Evolutionary conservation across 2,329 filamentous ascomycete species (phyloP).

Genomic region (Drechslerella dactyloides): DNA sequence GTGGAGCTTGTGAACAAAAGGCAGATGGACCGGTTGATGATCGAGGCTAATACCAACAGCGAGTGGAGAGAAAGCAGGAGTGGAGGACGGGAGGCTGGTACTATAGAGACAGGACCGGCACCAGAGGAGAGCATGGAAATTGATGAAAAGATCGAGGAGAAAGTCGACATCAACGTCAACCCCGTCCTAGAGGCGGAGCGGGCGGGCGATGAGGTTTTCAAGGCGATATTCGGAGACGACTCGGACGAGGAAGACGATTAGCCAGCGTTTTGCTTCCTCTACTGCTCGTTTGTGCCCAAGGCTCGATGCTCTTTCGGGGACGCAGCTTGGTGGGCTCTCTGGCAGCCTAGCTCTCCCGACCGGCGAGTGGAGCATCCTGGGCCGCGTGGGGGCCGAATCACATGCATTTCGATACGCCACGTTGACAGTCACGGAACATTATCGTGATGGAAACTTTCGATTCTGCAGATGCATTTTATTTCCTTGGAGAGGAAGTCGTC

Average conservation of each 20-base stretch:
- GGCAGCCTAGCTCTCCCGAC: neutral
- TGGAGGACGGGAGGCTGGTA: conserved; percentile 52
- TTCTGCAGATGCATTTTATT: too few relatives aligned
- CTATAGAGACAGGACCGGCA: conserved; percentile 55
- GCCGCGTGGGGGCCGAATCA: neutral
- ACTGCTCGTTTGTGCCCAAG: neutral
- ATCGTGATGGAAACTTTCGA: too few relatives aligned
- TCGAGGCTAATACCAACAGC: conserved; percentile 46
- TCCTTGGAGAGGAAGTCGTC: too few relatives aligned
- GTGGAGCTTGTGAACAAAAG: conserved; percentile 63
- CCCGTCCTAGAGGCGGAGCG: conserved; percentile 66
- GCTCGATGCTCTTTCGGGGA: neutral
- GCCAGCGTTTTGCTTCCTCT: too few relatives aligned
- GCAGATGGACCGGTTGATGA: conserved; percentile 50
- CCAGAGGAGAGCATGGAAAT: conserved; percentile 15
- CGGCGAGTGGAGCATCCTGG: neutral
- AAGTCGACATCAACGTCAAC: conserved; percentile 20
- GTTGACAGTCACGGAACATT: too few relatives aligned
- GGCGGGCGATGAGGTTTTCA: conserved; percentile 82
- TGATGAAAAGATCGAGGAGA: conserved; percentile 12
- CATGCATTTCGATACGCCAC: neutral
- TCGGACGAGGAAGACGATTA: conserved; percentile 68
- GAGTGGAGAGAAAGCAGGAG: conserved; percentile 31
- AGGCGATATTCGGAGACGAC: conserved; percentile 90
- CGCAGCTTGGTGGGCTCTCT: neutral